These are phyloP conservation scores for Cicer bijugum DNA, from an alignment of 306 rosid species.

Conservation along the genomic window DNA sequence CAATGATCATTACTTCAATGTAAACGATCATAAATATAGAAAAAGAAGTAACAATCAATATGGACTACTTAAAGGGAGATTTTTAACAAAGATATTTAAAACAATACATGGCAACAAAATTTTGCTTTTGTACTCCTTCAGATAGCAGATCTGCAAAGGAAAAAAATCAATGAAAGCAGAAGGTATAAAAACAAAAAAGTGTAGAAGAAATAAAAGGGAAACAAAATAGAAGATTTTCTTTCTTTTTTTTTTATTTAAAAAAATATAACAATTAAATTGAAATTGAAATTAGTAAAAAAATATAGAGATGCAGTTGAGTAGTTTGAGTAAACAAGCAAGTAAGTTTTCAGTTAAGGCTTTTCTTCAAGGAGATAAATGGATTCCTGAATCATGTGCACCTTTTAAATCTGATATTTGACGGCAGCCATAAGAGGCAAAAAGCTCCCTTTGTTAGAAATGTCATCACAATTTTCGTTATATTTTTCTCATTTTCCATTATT, in stretches of 20 bases:
- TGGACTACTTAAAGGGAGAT: conserved; percentile 19
- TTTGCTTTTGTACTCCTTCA: conserved; percentile 18
- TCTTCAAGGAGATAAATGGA: conserved; percentile 65
- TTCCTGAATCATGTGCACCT: conserved; percentile 51
- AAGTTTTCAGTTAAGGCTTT: conserved; percentile 57
- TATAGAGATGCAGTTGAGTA: no score
- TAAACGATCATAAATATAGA: conserved; percentile 29
- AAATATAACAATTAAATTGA: no score
- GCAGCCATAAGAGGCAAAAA: neutral
- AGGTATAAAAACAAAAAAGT: neutral
- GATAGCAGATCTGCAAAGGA: neutral
- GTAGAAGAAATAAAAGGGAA: no score
- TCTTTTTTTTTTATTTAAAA: no score
- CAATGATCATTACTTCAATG: conserved; percentile 4
- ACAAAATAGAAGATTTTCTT: no score
- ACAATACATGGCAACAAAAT: conserved; percentile 9
- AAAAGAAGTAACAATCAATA: conserved; percentile 3
- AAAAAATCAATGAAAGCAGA: neutral
- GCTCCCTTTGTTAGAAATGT: conserved; percentile 13
- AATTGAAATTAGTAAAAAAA: no score
- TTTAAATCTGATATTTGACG: conserved; percentile 52
- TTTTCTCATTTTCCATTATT: neutral
- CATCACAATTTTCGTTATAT: neutral
- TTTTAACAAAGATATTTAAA: conserved; percentile 13
- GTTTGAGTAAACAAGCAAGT: conserved; percentile 42